These are phyloP conservation scores for Oryza punctata DNA, from an alignment of 176 grass and related monocot species.

Conservation along the genomic window DNA sequence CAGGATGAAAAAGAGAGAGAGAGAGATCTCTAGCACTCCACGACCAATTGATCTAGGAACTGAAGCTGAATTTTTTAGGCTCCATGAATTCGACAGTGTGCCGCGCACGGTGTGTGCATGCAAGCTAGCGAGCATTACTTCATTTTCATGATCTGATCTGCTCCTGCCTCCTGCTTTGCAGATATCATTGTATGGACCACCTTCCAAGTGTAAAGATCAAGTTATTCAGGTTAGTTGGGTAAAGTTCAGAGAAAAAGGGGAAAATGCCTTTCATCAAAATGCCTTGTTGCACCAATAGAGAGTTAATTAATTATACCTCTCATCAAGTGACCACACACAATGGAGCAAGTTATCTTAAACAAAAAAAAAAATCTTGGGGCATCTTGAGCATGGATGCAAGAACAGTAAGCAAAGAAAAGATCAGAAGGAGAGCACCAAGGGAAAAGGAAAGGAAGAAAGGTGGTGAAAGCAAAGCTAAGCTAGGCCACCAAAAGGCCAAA, in stretches of 20 bases:
- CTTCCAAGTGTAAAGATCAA: constrained; percentile 36
- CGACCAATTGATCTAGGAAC: too few species aligned
- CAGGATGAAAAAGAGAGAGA: too few species aligned
- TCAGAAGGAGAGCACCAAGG: constrained; percentile 17
- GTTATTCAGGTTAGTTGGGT: not conserved
- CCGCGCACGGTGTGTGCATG: not conserved
- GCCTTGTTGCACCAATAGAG: not conserved
- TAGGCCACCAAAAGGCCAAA: not conserved
- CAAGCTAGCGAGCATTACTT: not conserved
- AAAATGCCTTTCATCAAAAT: not conserved
- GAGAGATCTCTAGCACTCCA: too few species aligned
- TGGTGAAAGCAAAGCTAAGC: not conserved
- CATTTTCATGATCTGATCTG: not conserved
- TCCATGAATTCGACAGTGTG: not conserved
- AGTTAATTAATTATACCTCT: not conserved
- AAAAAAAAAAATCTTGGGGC: not conserved
- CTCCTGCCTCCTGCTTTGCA: not conserved
- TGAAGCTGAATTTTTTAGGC: too few species aligned
- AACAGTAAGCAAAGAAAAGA: constrained; percentile 17
- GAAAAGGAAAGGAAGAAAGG: not conserved
- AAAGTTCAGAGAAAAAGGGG: not conserved
- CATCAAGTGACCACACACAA: not conserved
- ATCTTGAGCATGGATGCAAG: not conserved
- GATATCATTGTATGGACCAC: not conserved
- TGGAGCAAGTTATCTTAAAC: not conserved